phyloP scores from a whole-genome alignment of 768 basidiomycete species.

The Collybia sp. region DNA sequence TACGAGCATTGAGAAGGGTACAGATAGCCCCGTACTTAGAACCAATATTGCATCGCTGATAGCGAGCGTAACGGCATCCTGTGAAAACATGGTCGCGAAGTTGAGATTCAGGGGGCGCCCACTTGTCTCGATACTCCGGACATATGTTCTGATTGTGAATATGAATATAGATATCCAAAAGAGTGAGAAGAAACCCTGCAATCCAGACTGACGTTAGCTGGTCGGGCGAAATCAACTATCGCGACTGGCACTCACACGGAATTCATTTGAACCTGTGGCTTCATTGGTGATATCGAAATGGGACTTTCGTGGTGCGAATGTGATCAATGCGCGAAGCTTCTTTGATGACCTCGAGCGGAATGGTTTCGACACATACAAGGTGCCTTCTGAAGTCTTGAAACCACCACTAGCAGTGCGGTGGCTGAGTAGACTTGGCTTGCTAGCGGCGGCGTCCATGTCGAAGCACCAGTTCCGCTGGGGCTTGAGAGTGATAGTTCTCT shows the following conservation, averaged over 20 bases:
- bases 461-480: not conserved
- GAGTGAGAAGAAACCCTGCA: conserved; percentile 87
- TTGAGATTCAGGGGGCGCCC: conserved; percentile 74
- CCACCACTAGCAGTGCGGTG: conserved; percentile 31
- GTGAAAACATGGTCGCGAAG: conserved; percentile 86
- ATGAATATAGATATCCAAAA: conserved; percentile 93
- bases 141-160: conserved; percentile 72
- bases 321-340: conserved; percentile 77
- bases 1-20: conserved; percentile 78
- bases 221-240: not conserved
- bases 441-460: conserved; percentile 8
- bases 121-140: conserved; percentile 69
- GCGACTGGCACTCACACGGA: conserved; percentile 49
- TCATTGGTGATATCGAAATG: conserved; percentile 82
- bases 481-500: not conserved
- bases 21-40: conserved; percentile 66
- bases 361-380: conserved; percentile 70
- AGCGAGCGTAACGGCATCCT: conserved; percentile 79
- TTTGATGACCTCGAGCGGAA: conserved; percentile 71
- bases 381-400: conserved; percentile 56
- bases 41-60: conserved; percentile 83
- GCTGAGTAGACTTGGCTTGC: conserved; percentile 3
- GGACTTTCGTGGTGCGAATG: conserved; percentile 84
- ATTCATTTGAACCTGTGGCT: conserved; percentile 73
- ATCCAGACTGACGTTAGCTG: conserved; percentile 4